Conservation (phyloP, 192 early-diverging fungal species). For the Podila epigama region DNA sequence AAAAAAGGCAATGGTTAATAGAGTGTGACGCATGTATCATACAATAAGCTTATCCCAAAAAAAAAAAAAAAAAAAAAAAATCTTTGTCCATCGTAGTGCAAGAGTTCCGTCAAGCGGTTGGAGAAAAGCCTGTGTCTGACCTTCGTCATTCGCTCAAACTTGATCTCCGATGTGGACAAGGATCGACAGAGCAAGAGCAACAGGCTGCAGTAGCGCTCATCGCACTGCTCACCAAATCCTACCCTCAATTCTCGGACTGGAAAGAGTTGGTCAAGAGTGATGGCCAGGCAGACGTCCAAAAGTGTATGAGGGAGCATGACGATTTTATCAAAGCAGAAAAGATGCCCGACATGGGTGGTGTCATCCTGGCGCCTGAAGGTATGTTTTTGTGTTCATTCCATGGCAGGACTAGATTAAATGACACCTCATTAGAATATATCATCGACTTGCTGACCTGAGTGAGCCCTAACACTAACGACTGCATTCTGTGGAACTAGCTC, state of each 20-base stretch:
- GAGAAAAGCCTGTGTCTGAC: slow-evolving; percentile 78
- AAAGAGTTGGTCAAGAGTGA: slow-evolving; percentile 85
- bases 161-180: slow-evolving; percentile 75
- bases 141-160: slow-evolving; percentile 80
- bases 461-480: neutral
- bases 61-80: no score
- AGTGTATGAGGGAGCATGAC: slow-evolving; percentile 71
- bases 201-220: slow-evolving; percentile 82
- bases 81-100: slow-evolving; percentile 57
- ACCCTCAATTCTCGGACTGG: slow-evolving; percentile 90
- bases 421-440: neutral
- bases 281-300: slow-evolving; percentile 78
- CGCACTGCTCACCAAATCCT: slow-evolving; percentile 74
- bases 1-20: neutral
- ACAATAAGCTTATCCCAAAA: no score
- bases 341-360: slow-evolving; percentile 56
- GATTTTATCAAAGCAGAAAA: slow-evolving; percentile 48
- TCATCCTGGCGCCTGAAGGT: slow-evolving; percentile 69
- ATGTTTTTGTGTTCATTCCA: neutral
- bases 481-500: slow-evolving; percentile 36
- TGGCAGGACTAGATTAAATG: no score
- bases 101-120: slow-evolving; percentile 88
- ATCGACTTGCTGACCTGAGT: neutral
- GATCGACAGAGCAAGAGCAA: slow-evolving; percentile 71
- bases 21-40: no score